Percentiles rank a stretch among this genome's conserved stretches.
Conservation (phyloP, 495 filamentous ascomycete species). For the Aeminium ludgeri region DNA sequence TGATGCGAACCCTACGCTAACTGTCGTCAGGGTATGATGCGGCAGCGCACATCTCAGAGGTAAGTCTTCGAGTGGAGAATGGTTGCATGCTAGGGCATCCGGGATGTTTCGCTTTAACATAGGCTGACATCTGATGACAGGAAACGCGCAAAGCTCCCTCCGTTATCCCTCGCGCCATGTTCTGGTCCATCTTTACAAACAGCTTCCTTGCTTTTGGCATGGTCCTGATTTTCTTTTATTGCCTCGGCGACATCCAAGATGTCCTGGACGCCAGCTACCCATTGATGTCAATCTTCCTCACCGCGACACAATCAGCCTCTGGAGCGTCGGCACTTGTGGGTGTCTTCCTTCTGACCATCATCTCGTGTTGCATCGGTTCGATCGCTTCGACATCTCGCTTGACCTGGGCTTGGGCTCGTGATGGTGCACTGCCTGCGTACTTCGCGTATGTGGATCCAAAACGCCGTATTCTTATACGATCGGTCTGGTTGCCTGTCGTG, state of each 20-base stretch:
- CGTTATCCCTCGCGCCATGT: constrained; percentile 4
- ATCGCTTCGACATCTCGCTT: constrained; percentile 1
- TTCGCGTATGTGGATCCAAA: constrained; percentile 2
- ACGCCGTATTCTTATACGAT: neutral
- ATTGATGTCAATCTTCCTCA: neutral
- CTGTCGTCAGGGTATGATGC: constrained; percentile 3
- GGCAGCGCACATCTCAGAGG: constrained; percentile 1
- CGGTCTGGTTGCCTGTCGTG: constrained; percentile 5
- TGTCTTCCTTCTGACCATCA: neutral
- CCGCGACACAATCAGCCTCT: neutral
- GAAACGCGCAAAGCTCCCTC: constrained; percentile 3
- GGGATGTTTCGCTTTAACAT: neutral
- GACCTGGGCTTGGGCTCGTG: constrained; percentile 5
- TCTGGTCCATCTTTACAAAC: constrained; percentile 6
- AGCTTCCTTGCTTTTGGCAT: constrained; percentile 3
- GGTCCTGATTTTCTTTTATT: constrained; percentile 1
- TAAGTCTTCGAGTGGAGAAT: too few species aligned
- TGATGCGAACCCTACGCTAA: neutral
- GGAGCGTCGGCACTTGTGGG: neutral
- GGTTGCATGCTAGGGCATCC: neutral
- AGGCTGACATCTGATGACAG: too few species aligned
- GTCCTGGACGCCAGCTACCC: neutral
- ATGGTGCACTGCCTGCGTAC: constrained; percentile 3
- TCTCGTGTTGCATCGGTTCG: neutral
- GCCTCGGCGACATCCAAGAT: neutral